Conservation (phyloP, 805 yeast species). For the Danielozyma ontarioensis region DNA sequence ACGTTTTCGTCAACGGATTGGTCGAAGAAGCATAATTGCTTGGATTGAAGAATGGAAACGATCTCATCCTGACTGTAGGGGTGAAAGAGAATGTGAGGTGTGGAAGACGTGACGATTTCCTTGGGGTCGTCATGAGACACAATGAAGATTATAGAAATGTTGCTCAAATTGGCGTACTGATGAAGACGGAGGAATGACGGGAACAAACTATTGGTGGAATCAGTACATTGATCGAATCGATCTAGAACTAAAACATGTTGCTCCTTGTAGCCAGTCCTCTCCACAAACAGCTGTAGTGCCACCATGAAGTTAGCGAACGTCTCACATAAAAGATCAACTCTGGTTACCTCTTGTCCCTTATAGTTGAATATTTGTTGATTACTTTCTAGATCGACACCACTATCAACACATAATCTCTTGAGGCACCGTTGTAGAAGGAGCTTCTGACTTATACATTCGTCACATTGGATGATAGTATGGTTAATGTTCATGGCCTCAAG, state of each 20-base stretch:
- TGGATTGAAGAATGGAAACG: conserved; percentile 30
- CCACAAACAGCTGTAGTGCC: conserved; percentile 35
- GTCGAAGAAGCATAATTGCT: conserved; percentile 20
- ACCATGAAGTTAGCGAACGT: conserved; percentile 35
- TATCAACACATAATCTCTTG: conserved; percentile 30
- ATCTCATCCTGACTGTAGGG: conserved; percentile 34
- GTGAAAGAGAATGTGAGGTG: conserved; percentile 38
- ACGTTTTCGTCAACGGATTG: conserved; percentile 9
- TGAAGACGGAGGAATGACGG: conserved; percentile 37
- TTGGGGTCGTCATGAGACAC: conserved; percentile 35
- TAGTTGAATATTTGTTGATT: conserved; percentile 16
- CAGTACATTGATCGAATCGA: conserved; percentile 43
- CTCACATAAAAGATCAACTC: conserved; percentile 32
- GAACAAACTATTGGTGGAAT: conserved; percentile 34
- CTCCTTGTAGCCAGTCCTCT: conserved; percentile 21
- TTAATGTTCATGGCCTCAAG: conserved; percentile 22
- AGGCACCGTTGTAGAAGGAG: conserved; percentile 39
- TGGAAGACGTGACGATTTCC: conserved; percentile 29
- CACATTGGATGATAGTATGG: conserved; percentile 36
- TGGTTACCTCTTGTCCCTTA: conserved; percentile 22
- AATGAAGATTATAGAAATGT: conserved; percentile 35
- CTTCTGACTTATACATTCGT: conserved; percentile 37
- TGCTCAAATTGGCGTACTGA: conserved; percentile 31
- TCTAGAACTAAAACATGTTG: conserved; percentile 45
- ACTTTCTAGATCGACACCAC: conserved; percentile 21